These are phyloP conservation scores for Moringa oleifera DNA, from an alignment of 345 rosid genomes.

Conservation along the genomic window DNA sequence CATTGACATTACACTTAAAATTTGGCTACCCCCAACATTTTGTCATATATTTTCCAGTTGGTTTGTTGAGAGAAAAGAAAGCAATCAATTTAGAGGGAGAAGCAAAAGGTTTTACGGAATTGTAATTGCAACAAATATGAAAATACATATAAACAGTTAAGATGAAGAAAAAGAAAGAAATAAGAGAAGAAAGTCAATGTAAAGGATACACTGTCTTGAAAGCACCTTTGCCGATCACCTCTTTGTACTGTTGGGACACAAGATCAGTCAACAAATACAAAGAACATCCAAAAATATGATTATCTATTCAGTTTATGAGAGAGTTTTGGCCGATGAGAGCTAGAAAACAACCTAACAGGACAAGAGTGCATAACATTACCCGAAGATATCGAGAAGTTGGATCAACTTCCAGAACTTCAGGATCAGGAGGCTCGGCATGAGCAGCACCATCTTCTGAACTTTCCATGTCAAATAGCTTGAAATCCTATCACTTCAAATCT, in stretches of 20 bases:
- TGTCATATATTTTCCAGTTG: not conserved
- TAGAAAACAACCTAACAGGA: not conserved
- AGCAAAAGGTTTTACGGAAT: not conserved
- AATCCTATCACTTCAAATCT: constrained; percentile 1
- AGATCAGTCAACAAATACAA: constrained; percentile 2
- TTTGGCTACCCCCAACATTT: not conserved
- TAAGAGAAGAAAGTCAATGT: not conserved
- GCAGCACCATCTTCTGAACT: constrained; percentile 38
- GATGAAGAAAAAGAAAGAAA: not conserved
- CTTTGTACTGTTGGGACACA: constrained; percentile 52
- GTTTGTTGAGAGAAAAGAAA: not conserved
- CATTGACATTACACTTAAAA: not conserved
- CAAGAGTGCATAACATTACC: constrained; percentile 25
- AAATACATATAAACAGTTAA: not conserved
- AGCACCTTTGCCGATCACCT: constrained; percentile 70
- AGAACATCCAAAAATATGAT: too few relatives aligned
- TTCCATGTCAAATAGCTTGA: constrained; percentile 21
- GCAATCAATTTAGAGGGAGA: not conserved
- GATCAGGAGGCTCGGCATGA: constrained; percentile 54
- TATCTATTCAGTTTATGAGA: too few relatives aligned
- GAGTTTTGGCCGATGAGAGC: too few relatives aligned
- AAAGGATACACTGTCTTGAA: constrained; percentile 80
- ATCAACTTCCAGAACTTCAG: constrained; percentile 58
- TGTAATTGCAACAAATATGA: not conserved
- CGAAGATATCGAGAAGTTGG: constrained; percentile 55